Conservation (phyloP, 140 eudicot genomes). For the Flaveria floridana region DNA sequence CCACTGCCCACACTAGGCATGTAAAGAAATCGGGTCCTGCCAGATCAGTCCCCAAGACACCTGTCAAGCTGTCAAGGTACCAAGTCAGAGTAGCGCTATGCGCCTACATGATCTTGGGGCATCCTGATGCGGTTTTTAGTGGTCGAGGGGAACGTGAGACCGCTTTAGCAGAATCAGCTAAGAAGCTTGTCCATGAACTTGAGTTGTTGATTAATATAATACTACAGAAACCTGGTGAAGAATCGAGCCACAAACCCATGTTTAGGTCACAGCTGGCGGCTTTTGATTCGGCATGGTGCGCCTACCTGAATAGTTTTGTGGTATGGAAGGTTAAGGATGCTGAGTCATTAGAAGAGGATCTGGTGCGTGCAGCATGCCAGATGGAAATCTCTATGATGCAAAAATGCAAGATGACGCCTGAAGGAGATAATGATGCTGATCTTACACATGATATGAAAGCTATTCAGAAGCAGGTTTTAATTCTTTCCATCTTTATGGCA, state of each 20-base stretch:
- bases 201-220: slow-evolving; percentile 61
- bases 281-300: slow-evolving; percentile 96
- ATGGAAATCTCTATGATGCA: slow-evolving; percentile 98
- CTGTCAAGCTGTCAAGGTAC: slow-evolving; percentile 63
- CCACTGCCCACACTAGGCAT: slow-evolving; percentile 39
- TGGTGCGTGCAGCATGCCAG: slow-evolving; percentile 97
- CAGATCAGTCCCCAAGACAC: slow-evolving; percentile 41
- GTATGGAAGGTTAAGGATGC: slow-evolving; percentile 99
- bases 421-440: slow-evolving; percentile 55
- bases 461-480: slow-evolving; percentile 78
- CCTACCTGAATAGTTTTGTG: slow-evolving; percentile 76
- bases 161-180: slow-evolving; percentile 75
- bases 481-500: slow-evolving; percentile 1
- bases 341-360: slow-evolving; percentile 81
- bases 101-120: slow-evolving; percentile 95
- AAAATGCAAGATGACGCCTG: slow-evolving; percentile 79
- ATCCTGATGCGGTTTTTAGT: slow-evolving; percentile 94
- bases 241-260: slow-evolving; percentile 37
- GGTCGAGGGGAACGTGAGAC: slow-evolving; percentile 85
- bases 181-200: slow-evolving; percentile 69
- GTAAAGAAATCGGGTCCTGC: slow-evolving; percentile 43
- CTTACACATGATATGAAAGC: slow-evolving; percentile 96
- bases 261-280: slow-evolving; percentile 73
- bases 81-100: slow-evolving; percentile 87
- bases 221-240: slow-evolving; percentile 46